A percentile compares a stretch with the other conserved stretches of the same genome.
These are phyloP conservation scores for Colletotrichum acutatum DNA, from an alignment of 2,329 filamentous ascomycete species.

Conservation along the genomic window DNA sequence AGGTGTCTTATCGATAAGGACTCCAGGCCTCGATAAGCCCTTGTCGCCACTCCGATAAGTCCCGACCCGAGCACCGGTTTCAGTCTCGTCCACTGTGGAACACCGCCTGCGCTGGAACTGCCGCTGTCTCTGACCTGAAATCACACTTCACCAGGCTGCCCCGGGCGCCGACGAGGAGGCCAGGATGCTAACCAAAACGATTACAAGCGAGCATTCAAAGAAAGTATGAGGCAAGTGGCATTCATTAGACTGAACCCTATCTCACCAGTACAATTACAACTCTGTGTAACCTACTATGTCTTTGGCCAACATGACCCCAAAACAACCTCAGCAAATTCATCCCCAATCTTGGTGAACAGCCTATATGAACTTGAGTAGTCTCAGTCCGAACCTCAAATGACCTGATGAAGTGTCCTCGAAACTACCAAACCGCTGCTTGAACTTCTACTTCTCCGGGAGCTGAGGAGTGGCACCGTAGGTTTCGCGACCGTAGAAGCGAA, in stretches of 20 bases:
- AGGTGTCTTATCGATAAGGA: slow-evolving; percentile 27
- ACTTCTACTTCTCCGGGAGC: slow-evolving; percentile 14
- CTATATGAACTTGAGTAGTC: background rate
- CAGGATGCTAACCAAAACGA: background rate
- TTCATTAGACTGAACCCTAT: slow-evolving; percentile 26
- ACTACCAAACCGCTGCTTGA: no score
- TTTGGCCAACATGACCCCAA: background rate
- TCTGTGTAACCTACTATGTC: slow-evolving; percentile 16
- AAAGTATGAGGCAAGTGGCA: slow-evolving; percentile 17
- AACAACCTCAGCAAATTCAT: slow-evolving; percentile 6
- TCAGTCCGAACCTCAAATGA: background rate
- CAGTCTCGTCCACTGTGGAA: slow-evolving; percentile 20
- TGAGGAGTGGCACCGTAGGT: slow-evolving; percentile 27
- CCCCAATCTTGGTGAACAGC: background rate
- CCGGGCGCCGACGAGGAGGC: background rate
- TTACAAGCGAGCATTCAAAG: background rate
- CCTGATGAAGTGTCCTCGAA: no score
- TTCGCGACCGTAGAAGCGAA: slow-evolving; percentile 53
- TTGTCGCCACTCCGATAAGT: slow-evolving; percentile 31
- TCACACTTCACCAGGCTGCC: background rate
- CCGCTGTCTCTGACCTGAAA: background rate
- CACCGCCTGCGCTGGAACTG: background rate
- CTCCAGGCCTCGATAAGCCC: background rate
- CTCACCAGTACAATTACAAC: slow-evolving; percentile 13
- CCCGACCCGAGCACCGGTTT: slow-evolving; percentile 12